A percentile compares a stretch with the other conserved stretches of the same genome.
Conservation (phyloP, 768 basidiomycete genomes). For the Panellus pusillus region DNA sequence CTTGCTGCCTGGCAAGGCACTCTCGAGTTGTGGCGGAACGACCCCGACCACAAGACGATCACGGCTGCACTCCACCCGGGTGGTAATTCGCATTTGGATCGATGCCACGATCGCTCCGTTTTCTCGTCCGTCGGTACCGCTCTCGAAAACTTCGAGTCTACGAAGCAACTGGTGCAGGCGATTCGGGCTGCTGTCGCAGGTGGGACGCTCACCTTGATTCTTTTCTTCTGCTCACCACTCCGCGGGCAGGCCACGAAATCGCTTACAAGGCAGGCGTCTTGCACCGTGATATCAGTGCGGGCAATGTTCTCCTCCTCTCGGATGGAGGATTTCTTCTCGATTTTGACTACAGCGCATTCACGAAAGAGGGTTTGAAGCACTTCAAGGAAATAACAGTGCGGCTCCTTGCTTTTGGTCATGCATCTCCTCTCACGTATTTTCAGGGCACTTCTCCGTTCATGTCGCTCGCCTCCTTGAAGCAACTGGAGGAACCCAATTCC, state of each 20-base stretch:
- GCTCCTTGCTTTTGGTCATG: not conserved
- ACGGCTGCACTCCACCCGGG: not conserved
- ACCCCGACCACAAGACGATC: not conserved
- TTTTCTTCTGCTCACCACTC: not conserved
- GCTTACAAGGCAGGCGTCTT: constrained; percentile 11
- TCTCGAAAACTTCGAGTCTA: not conserved
- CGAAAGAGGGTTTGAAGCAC: no score
- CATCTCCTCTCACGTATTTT: not conserved
- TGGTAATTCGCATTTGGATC: not conserved
- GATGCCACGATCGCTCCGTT: constrained; percentile 2
- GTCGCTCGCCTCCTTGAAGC: constrained; percentile 1
- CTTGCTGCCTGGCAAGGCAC: no score
- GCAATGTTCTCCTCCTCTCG: no score
- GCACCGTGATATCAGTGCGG: constrained; percentile 14
- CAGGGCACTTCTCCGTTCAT: constrained; percentile 16
- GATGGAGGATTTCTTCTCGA: no score
- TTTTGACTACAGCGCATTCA: no score
- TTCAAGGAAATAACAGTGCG: not conserved
- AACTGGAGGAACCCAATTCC: not conserved
- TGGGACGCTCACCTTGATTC: not conserved
- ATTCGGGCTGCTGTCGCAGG: not conserved
- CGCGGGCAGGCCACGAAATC: not conserved
- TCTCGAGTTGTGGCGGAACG: not conserved
- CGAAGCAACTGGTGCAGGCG: not conserved
- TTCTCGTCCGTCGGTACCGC: constrained; percentile 10